Conservation (phyloP, 2,329 filamentous ascomycete species). For the Rutstroemia sp. region DNA sequence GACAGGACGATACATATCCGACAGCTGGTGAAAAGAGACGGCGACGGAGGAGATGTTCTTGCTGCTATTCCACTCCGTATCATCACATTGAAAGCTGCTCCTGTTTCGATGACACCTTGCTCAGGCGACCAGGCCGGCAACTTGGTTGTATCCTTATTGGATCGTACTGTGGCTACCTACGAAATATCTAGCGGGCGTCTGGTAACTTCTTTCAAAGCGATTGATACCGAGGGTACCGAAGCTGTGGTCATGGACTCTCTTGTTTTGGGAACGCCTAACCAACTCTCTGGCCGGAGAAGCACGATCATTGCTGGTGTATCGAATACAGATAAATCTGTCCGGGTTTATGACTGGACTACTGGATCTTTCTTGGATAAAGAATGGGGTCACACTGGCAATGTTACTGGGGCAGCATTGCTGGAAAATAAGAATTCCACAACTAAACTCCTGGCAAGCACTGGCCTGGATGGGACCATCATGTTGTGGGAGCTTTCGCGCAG, state of each 20-base stretch:
- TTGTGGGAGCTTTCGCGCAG: conserved; percentile 45
- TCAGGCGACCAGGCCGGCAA: conserved; percentile 45
- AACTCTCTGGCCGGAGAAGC: conserved; percentile 40
- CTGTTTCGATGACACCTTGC: conserved; percentile 72
- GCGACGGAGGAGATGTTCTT: conserved; percentile 49
- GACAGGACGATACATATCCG: conserved; percentile 83
- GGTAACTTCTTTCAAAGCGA: conserved; percentile 69
- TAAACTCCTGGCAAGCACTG: conserved; percentile 63
- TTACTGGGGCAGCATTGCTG: conserved; percentile 74
- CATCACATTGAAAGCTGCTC: conserved; percentile 78
- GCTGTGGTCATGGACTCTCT: conserved; percentile 78
- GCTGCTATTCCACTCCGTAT: conserved; percentile 73
- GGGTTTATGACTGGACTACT: conserved; percentile 74
- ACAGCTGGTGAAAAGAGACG: conserved; percentile 65
- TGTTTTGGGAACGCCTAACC: conserved; percentile 51
- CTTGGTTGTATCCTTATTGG: conserved; percentile 51
- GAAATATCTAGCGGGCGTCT: conserved; percentile 62
- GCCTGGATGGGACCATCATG: conserved; percentile 77
- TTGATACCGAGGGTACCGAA: conserved; percentile 73
- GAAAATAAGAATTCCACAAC: conserved; percentile 46
- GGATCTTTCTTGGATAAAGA: conserved; percentile 78
- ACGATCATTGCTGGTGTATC: conserved; percentile 79
- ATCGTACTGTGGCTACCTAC: conserved; percentile 53
- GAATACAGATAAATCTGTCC: conserved; percentile 90
- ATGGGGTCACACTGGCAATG: conserved; percentile 91